Evolutionary conservation across 2,329 filamentous ascomycete genomes (phyloP).

Genomic region (Neonectria magnoliae): DNA sequence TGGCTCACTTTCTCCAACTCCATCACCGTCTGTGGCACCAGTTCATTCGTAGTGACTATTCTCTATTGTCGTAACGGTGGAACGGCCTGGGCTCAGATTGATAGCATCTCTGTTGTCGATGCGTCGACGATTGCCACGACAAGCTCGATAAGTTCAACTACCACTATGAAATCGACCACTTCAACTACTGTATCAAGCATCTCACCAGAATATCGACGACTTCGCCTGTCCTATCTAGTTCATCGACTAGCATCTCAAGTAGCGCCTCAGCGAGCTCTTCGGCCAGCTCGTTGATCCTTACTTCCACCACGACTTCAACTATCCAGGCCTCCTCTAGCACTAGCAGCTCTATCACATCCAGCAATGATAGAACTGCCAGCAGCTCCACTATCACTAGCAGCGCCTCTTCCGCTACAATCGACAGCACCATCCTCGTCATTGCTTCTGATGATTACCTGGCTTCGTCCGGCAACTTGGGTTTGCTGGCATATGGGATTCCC

Average conservation of each 20-base stretch:
- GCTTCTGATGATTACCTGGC: conserved; percentile 9
- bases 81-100: neutral
- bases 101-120: neutral
- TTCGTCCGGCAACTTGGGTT: conserved; percentile 18
- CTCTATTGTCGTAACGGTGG: neutral
- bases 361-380: neutral
- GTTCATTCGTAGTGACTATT: neutral
- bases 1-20: neutral
- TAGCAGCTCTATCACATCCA: neutral
- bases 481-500: conserved; percentile 28
- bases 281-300: neutral
- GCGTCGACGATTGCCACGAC: neutral
- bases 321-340: neutral
- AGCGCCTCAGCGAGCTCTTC: no score
- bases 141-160: neutral
- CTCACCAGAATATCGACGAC: neutral
- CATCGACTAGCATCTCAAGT: neutral
- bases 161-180: neutral
- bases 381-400: neutral
- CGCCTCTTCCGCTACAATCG: neutral
- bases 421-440: conserved; percentile 18
- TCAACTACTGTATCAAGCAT: neutral
- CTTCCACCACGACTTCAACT: neutral
- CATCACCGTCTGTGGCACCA: neutral
- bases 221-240: no score